Conservation (phyloP, 2,329 filamentous ascomycete genomes). For the Colletotrichum sidae region DNA sequence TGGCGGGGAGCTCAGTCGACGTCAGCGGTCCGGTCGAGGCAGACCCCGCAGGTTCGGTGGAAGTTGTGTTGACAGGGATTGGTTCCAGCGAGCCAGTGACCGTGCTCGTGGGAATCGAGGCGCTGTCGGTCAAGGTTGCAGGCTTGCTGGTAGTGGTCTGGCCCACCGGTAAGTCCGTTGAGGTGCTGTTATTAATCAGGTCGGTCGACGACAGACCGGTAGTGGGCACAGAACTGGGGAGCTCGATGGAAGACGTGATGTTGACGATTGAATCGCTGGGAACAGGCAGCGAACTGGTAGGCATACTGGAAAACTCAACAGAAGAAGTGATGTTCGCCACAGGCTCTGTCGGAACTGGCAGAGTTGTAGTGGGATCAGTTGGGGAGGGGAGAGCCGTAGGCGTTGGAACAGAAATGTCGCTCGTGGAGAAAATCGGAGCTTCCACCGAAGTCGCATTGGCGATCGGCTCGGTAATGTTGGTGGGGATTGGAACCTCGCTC, state of each 20-base stretch:
- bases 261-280: slow-evolving; percentile 25
- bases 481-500: slow-evolving; percentile 17
- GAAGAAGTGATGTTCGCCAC: slow-evolving; percentile 23
- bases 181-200: slow-evolving; percentile 21
- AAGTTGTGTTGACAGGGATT: slow-evolving; percentile 27
- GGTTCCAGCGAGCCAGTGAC: slow-evolving; percentile 53
- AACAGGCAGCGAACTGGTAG: slow-evolving; percentile 19
- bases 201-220: slow-evolving; percentile 21
- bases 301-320: slow-evolving; percentile 4
- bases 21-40: slow-evolving; percentile 27
- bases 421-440: slow-evolving; percentile 10
- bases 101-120: slow-evolving; percentile 51
- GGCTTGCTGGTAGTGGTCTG: slow-evolving; percentile 25
- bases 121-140: slow-evolving; percentile 13
- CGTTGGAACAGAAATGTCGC: slow-evolving; percentile 26
- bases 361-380: slow-evolving; percentile 31
- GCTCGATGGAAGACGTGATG: slow-evolving; percentile 27
- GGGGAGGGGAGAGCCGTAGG: slow-evolving; percentile 28
- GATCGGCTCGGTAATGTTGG: slow-evolving; percentile 31
- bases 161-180: slow-evolving; percentile 16
- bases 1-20: slow-evolving; percentile 24
- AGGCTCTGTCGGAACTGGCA: slow-evolving; percentile 19
- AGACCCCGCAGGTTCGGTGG: slow-evolving; percentile 11
- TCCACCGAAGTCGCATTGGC: slow-evolving; percentile 25
- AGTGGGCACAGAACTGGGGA: slow-evolving; percentile 19